phyloP scores from a whole-genome alignment of 768 basidiomycete species.

The Pleurotus salmoneostramineus region DNA sequence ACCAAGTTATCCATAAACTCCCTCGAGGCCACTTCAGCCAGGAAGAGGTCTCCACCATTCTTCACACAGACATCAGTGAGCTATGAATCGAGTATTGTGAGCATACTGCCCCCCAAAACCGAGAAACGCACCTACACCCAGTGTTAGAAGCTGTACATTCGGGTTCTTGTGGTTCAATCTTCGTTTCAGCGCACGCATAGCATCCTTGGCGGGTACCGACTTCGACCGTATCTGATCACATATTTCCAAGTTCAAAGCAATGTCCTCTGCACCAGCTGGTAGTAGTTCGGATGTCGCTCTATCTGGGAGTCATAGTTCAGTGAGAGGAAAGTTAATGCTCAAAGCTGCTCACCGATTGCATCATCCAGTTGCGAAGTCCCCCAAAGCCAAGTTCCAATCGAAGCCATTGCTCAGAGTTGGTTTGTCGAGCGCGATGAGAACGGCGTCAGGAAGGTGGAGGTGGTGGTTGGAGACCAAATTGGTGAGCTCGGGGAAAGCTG shows the following conservation, averaged over 20 bases:
- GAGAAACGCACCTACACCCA: slow-evolving; percentile 54
- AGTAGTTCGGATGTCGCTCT: slow-evolving; percentile 92
- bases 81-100: slow-evolving; percentile 30
- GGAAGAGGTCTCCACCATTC: slow-evolving; percentile 93
- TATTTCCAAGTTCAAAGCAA: slow-evolving; percentile 91
- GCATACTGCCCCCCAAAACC: not conserved
- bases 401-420: slow-evolving; percentile 7
- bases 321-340: not conserved
- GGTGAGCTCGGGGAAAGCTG: no score
- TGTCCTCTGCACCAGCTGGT: slow-evolving; percentile 82
- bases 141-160: slow-evolving; percentile 87
- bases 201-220: slow-evolving; percentile 77
- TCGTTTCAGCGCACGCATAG: slow-evolving; percentile 85
- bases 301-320: slow-evolving; percentile 42
- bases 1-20: slow-evolving; percentile 95
- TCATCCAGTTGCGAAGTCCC: slow-evolving; percentile 81
- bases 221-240: slow-evolving; percentile 96
- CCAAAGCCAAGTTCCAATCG: slow-evolving; percentile 59
- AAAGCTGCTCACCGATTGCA: slow-evolving; percentile 60
- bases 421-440: no score
- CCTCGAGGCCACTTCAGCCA: slow-evolving; percentile 77
- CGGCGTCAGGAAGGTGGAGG: no score
- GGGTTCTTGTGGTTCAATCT: slow-evolving; percentile 93
- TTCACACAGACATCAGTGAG: slow-evolving; percentile 91
- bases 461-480: no score